Percentiles rank a stretch among this genome's conserved stretches.
Conservation (phyloP, 306 rosid species). For the Echinosophora koreensis region DNA sequence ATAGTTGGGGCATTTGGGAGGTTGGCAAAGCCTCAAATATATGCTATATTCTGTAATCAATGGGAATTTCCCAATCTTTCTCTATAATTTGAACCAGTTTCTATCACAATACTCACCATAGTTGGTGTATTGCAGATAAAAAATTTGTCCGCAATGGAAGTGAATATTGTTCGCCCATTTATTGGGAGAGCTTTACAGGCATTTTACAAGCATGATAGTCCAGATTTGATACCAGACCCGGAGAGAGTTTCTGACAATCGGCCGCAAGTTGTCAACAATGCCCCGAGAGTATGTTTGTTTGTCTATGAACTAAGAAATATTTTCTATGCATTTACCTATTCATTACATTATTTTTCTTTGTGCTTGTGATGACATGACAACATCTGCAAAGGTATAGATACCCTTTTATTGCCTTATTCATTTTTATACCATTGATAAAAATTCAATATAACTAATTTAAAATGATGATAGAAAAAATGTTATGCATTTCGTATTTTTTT, state of each 20-base stretch:
- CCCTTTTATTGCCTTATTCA: constrained; percentile 11
- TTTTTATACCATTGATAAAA: neutral
- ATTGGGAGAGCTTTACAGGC: constrained; percentile 90
- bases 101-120: constrained; percentile 7
- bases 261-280: constrained; percentile 68
- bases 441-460: neutral
- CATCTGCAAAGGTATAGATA: constrained; percentile 19
- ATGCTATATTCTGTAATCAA: no score
- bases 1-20: no score
- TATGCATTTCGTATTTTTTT: neutral
- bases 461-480: constrained; percentile 5
- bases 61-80: no score
- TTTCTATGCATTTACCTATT: neutral
- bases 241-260: constrained; percentile 73
- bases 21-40: no score
- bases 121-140: constrained; percentile 65
- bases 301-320: neutral
- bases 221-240: constrained; percentile 86
- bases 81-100: no score
- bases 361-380: constrained; percentile 15
- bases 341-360: constrained; percentile 5
- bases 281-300: constrained; percentile 75
- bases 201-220: constrained; percentile 88
- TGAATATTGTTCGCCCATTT: constrained; percentile 94
- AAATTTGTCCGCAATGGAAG: constrained; percentile 97